Evolutionary conservation across 169 alveolate species (phyloP), one percentile per base, ranked within the genome.

Genomic region (Plasmodium inui): DNA sequence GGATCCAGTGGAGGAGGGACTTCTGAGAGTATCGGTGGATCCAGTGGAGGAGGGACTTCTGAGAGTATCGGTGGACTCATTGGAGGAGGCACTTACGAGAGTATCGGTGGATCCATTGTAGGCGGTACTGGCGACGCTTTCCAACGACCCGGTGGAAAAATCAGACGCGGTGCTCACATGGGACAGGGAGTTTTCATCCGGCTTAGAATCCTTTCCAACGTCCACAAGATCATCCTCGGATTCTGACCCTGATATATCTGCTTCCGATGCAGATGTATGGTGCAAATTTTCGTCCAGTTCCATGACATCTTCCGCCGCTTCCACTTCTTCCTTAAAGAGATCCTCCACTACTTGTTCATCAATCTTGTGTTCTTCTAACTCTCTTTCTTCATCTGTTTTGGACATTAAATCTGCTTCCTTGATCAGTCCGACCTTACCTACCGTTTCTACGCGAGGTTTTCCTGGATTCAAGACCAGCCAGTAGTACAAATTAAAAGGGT

Each of bases 391-490:
- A n/a, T 67, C 37, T 4, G 84, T 30, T 57, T 80, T 57, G 44
- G 74, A 88, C 22, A 6, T 1, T 91, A 82, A 79, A 89, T 89
- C 94, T 5, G 39, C 83, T 55, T 89, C 89, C 34, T 89, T 89
- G 10, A 89, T 30, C 26, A 89, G 19, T 22, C 94, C 94, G 0
- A 80, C 32, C 22, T 89, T 53, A 41, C 89, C 82, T n/a, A 79
- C 82, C 3, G 78, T 10, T 79, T 41, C 80, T 37, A 89, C 17
- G 34, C 71, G 50, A 28, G 95, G 95, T 39, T 71, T 81, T 19
- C 84, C 92, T 10, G 95, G 95, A 82, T 91, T 91, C 28, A 91
- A 50, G 32, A 91, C 55, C 2, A 91, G 9, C 95, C 95, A 91
- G 76, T 91, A 91, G 39, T 82, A 82, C 39, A 91, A 82, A 71